phyloP scores from a whole-genome alignment of 108 stramenopile genomes.

The Ochromonas danica region DNA sequence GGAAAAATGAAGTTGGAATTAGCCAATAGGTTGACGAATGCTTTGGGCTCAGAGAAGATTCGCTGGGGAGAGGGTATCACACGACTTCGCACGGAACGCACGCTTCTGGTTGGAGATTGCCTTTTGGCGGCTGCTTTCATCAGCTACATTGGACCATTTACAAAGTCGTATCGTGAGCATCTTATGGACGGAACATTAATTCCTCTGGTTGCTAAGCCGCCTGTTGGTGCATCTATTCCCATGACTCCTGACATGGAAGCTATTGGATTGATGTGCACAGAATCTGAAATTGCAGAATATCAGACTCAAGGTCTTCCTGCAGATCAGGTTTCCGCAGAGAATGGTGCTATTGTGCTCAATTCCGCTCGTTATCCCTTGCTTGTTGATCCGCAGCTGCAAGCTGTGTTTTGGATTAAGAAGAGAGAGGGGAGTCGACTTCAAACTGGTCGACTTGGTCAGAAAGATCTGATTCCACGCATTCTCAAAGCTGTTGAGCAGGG shows the following conservation, averaged over 20 bases:
- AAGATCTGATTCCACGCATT: conserved; percentile 43
- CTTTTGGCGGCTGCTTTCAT: conserved; percentile 62
- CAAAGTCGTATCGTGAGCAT: conserved; percentile 46
- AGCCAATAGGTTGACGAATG: conserved; percentile 58
- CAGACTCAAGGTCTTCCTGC: conserved; percentile 63
- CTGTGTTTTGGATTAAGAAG: conserved; percentile 57
- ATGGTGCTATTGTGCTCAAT: conserved; percentile 59
- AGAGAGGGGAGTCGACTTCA: conserved; percentile 46
- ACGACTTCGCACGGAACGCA: conserved; percentile 35
- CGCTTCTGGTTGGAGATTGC: conserved; percentile 58
- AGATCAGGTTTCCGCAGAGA: conserved; percentile 59
- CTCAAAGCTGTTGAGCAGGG: conserved; percentile 42
- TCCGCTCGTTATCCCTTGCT: conserved; percentile 62
- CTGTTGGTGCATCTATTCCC: conserved; percentile 37
- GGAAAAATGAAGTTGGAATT: conserved; percentile 56
- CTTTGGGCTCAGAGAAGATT: conserved; percentile 56
- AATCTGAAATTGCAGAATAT: conserved; percentile 60
- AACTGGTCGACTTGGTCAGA: conserved; percentile 45
- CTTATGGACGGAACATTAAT: conserved; percentile 38
- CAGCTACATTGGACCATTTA: conserved; percentile 64
- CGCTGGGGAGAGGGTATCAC: conserved; percentile 58
- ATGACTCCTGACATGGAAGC: conserved; percentile 47
- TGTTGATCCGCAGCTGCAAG: conserved; percentile 67
- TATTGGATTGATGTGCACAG: conserved; percentile 49
- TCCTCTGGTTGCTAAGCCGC: conserved; percentile 2